phyloP scores from a whole-genome alignment of 2,329 filamentous ascomycete species.

The Whalleya microplaca region DNA sequence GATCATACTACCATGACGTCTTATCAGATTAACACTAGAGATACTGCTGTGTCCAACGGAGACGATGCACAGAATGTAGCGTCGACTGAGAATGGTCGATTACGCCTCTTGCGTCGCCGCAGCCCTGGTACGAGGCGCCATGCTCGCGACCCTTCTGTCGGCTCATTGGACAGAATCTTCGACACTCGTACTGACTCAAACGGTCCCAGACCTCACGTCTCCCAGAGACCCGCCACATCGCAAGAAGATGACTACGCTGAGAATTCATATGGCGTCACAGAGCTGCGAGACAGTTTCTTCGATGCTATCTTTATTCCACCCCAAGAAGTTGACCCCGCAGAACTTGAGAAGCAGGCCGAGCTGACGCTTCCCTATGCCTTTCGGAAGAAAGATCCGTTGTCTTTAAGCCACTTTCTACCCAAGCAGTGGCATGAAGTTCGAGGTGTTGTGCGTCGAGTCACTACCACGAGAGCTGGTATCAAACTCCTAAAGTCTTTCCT shows the following conservation, averaged over 20 bases:
- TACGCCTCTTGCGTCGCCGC: constrained; percentile 28
- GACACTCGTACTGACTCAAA: constrained; percentile 30
- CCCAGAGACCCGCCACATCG: constrained; percentile 20
- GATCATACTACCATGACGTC: constrained; percentile 5
- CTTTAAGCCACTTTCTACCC: constrained; percentile 49
- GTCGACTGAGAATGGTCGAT: constrained; percentile 9
- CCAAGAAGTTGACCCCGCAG: constrained; percentile 41
- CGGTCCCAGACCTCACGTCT: constrained; percentile 7
- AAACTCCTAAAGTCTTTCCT: constrained; percentile 56
- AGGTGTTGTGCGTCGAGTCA: constrained; percentile 44
- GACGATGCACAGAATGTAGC: constrained; percentile 7
- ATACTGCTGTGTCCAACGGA: not conserved
- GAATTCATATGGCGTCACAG: constrained; percentile 48
- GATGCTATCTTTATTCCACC: constrained; percentile 53
- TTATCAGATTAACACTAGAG: not conserved
- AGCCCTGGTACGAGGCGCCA: constrained; percentile 19
- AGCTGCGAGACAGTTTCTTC: constrained; percentile 52
- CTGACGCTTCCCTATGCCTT: constrained; percentile 52
- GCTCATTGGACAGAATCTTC: constrained; percentile 36
- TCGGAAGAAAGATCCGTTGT: constrained; percentile 51
- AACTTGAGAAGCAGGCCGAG: constrained; percentile 46
- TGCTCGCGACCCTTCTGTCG: constrained; percentile 28
- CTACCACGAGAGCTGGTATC: constrained; percentile 55
- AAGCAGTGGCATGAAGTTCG: constrained; percentile 51
- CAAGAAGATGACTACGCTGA: constrained; percentile 38